A percentile compares a stretch with the other conserved stretches of the same genome.
Evolutionary conservation across 495 filamentous ascomycete species (phyloP).

Genomic region (Neurospora tetrasperma): DNA sequence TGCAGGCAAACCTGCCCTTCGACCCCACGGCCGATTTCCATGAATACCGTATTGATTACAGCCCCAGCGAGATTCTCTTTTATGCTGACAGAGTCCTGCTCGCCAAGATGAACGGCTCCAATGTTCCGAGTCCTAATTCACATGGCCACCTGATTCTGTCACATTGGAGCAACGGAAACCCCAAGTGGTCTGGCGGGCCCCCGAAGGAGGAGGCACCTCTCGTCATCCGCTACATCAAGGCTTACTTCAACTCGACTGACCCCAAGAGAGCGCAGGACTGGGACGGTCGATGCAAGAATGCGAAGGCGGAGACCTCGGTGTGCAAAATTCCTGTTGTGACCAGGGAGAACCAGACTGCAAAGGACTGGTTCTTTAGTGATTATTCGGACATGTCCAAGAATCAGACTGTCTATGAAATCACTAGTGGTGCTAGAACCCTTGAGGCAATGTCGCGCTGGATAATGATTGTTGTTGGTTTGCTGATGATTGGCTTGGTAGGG

Average conservation of each 20-base stretch:
- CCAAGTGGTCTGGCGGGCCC: constrained; percentile 57
- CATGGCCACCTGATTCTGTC: constrained; percentile 57
- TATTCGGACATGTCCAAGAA: constrained; percentile 45
- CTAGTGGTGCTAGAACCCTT: constrained; percentile 3
- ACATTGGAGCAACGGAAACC: constrained; percentile 72
- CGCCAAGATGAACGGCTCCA: constrained; percentile 40
- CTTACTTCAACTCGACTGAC: constrained; percentile 64
- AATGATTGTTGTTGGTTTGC: constrained; percentile 9
- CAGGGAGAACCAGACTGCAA: constrained; percentile 27
- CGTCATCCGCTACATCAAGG: constrained; percentile 56
- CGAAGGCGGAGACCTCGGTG: constrained; percentile 28
- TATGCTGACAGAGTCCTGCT: constrained; percentile 52
- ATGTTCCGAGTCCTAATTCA: constrained; percentile 45
- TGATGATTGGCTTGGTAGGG: constrained; percentile 8
- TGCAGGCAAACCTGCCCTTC: constrained; percentile 47
- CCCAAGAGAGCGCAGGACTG: constrained; percentile 35
- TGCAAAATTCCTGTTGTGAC: constrained; percentile 51
- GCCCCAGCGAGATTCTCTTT: constrained; percentile 47
- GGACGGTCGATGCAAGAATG: constrained; percentile 36
- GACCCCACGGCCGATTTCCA: constrained; percentile 50
- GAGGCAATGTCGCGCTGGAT: constrained; percentile 5
- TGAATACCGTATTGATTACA: constrained; percentile 71
- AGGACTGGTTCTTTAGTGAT: constrained; percentile 50
- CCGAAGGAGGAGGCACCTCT: constrained; percentile 49
- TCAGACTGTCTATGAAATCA: constrained; percentile 38